These are phyloP conservation scores for Toxoplasma gondii DNA, from an alignment of 169 alveolate genomes.

Conservation along the genomic window DNA sequence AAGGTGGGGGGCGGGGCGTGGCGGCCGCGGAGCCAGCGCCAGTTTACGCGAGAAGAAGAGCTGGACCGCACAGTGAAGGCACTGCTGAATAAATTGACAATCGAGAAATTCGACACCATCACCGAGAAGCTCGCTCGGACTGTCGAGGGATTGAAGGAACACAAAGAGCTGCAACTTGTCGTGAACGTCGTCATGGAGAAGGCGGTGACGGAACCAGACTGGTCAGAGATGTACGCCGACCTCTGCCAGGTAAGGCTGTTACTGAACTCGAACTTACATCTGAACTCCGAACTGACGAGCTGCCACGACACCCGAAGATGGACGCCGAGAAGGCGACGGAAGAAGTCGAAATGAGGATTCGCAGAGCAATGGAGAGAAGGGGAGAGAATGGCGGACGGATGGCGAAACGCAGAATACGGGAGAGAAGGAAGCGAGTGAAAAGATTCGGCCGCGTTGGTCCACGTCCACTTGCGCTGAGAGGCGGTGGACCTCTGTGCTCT, in stretches of 20 bases:
- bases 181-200: slow-evolving; percentile 72
- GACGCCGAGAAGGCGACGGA: neutral
- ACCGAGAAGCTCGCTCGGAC: slow-evolving; percentile 88
- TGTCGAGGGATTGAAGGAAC: slow-evolving; percentile 70
- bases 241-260: slow-evolving; percentile 75
- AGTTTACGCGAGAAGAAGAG: slow-evolving; percentile 49
- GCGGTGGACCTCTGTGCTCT: no score
- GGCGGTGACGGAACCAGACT: slow-evolving; percentile 91
- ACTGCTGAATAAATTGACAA: slow-evolving; percentile 87
- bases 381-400: no score
- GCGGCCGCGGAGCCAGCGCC: slow-evolving; percentile 60
- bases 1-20: slow-evolving; percentile 49
- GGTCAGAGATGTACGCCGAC: slow-evolving; percentile 94
- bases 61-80: slow-evolving; percentile 83
- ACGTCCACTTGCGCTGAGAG: no score
- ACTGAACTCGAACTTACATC: neutral
- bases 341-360: neutral
- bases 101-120: slow-evolving; percentile 88
- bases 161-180: slow-evolving; percentile 46
- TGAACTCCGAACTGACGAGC: no score
- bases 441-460: no score
- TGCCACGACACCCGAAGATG: no score
- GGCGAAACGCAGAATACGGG: no score
- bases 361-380: no score
- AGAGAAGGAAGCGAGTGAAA: no score